phyloP scores from a whole-genome alignment of 1,284 basidiomycete species.

The Omphalotus olearius region DNA sequence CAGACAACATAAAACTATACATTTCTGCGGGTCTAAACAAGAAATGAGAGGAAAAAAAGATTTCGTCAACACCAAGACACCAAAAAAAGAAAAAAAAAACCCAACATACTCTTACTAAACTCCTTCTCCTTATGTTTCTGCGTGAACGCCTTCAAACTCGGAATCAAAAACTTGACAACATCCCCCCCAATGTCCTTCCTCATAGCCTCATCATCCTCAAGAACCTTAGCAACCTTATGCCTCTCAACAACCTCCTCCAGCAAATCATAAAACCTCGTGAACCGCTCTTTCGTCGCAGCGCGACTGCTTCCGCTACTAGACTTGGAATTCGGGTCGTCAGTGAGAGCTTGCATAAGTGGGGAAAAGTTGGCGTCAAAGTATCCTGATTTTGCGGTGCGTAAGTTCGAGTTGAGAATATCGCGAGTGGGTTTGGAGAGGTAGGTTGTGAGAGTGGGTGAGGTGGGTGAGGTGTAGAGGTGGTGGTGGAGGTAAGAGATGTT shows the following conservation, averaged over 20 bases:
- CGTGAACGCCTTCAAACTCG: constrained; percentile 65
- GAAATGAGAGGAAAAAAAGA: background rate
- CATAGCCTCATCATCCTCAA: constrained; percentile 64
- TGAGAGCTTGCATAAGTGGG: constrained; percentile 65
- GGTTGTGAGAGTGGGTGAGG: constrained; percentile 35
- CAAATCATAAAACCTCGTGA: constrained; percentile 72
- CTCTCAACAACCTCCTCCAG: constrained; percentile 73
- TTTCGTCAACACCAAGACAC: background rate
- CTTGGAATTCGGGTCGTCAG: constrained; percentile 64
- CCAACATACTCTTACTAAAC: constrained; percentile 72
- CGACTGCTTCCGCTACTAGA: constrained; percentile 30
- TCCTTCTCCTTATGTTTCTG: constrained; percentile 74
- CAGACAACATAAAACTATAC: constrained; percentile 37
- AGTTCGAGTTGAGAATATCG: constrained; percentile 61
- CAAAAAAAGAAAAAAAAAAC: constrained; percentile 7
- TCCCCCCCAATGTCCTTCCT: constrained; percentile 61
- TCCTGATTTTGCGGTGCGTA: constrained; percentile 72
- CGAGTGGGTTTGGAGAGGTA: constrained; percentile 58
- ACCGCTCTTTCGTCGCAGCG: constrained; percentile 71
- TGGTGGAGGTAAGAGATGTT: constrained; percentile 67
- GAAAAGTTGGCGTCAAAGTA: constrained; percentile 81
- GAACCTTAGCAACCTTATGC: constrained; percentile 60
- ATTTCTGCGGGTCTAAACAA: constrained; percentile 74
- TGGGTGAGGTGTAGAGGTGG: constrained; percentile 49
- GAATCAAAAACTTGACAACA: constrained; percentile 69